These are phyloP conservation scores for Simplicillium aogashimaense DNA, from an alignment of 2,329 filamentous ascomycete species.

Conservation along the genomic window DNA sequence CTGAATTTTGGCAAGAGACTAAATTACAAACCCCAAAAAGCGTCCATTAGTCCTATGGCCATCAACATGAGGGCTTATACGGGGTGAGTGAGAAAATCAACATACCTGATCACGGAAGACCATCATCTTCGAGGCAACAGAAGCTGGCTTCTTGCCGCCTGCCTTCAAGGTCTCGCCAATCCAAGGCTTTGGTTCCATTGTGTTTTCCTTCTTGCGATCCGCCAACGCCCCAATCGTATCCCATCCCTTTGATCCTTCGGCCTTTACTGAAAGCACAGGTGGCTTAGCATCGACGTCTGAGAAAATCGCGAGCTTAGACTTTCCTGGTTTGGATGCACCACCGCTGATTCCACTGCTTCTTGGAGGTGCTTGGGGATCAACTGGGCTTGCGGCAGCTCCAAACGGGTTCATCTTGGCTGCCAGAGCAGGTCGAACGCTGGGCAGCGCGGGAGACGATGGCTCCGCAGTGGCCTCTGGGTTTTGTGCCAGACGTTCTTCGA, in stretches of 20 bases:
- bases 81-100: slow-evolving; percentile 20
- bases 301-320: slow-evolving; percentile 84
- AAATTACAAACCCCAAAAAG: slow-evolving; percentile 31
- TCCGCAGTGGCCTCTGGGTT: slow-evolving; percentile 51
- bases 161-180: slow-evolving; percentile 82
- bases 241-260: slow-evolving; percentile 63
- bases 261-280: slow-evolving; percentile 42
- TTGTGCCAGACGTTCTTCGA: slow-evolving; percentile 66
- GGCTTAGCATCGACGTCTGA: slow-evolving; percentile 61
- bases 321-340: slow-evolving; percentile 52
- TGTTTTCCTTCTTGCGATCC: slow-evolving; percentile 91
- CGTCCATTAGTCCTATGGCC: slow-evolving; percentile 89
- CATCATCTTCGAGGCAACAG: slow-evolving; percentile 61
- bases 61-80: slow-evolving; percentile 64
- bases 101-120: slow-evolving; percentile 92
- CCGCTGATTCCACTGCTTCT: slow-evolving; percentile 36
- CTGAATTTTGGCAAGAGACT: slow-evolving; percentile 53
- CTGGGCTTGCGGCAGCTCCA: slow-evolving; percentile 39
- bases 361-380: slow-evolving; percentile 57
- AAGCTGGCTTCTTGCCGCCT: slow-evolving; percentile 68
- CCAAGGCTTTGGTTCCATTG: slow-evolving; percentile 79
- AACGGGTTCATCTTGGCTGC: slow-evolving; percentile 84
- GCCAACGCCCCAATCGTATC: slow-evolving; percentile 80
- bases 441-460: slow-evolving; percentile 79
- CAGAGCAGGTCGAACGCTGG: slow-evolving; percentile 70